phyloP scores from a whole-genome alignment of 1,284 basidiomycete species.

The Blastosporella zonata region DNA sequence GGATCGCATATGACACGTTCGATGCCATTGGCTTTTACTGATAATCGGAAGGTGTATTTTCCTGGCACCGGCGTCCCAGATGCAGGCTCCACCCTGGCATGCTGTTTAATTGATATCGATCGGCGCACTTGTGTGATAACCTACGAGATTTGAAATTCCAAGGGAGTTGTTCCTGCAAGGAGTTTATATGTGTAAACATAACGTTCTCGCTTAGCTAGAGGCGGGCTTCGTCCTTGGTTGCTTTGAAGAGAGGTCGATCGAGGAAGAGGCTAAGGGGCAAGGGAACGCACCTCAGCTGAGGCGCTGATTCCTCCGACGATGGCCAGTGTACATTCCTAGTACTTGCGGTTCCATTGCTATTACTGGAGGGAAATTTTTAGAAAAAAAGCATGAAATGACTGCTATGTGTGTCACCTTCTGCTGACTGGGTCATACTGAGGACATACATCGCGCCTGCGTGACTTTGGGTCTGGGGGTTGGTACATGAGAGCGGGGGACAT shows the following conservation, averaged over 20 bases:
- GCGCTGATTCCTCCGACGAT: slow-evolving; percentile 19
- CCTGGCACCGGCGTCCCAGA: slow-evolving; percentile 38
- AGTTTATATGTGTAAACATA: slow-evolving; percentile 47
- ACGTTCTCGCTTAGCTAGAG: slow-evolving; percentile 28
- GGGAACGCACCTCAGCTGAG: slow-evolving; percentile 28
- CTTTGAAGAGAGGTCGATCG: slow-evolving; percentile 6
- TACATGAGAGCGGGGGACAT: slow-evolving; percentile 15
- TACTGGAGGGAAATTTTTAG: slow-evolving; percentile 9
- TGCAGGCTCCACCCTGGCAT: slow-evolving; percentile 47
- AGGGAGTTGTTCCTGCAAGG: slow-evolving; percentile 36
- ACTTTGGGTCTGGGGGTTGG: slow-evolving; percentile 10
- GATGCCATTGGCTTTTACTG: slow-evolving; percentile 49
- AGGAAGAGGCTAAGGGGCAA: not conserved
- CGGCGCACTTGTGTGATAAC: slow-evolving; percentile 17
- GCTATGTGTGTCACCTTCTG: slow-evolving; percentile 31
- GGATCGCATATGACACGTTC: slow-evolving; percentile 50
- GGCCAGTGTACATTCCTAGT: slow-evolving; percentile 29
- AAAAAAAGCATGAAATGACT: not conserved
- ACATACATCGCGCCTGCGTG: slow-evolving; percentile 32
- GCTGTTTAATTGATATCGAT: not conserved
- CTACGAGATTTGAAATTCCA: slow-evolving; percentile 47
- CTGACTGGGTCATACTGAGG: slow-evolving; percentile 41
- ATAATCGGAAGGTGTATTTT: slow-evolving; percentile 48
- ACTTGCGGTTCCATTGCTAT: slow-evolving; percentile 25
- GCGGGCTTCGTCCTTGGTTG: slow-evolving; percentile 12